Evolutionary conservation across 2,329 filamentous ascomycete genomes (phyloP), one percentile per base, ranked within the genome.

Genomic region (Neonectria magnoliae): DNA sequence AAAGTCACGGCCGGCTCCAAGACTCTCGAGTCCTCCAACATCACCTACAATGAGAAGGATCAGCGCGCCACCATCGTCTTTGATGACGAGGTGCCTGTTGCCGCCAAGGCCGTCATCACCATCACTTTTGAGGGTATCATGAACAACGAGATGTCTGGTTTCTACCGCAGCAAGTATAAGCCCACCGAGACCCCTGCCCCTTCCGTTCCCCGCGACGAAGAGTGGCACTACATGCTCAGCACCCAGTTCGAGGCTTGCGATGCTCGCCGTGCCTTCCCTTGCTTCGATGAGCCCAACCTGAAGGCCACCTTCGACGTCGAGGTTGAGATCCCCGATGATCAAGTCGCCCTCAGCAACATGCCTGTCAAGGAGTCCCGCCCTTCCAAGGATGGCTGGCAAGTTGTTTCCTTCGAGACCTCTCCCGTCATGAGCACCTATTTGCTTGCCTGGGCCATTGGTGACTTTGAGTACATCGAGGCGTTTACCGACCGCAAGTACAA

Each of bases 201-300:
- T 45, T 94, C 93, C 13, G 94, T 97, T 2, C 92, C 94, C 29
- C 91, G 86, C 75, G 93, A 90, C 68, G 84, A 85, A 51, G 85
- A 89, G 73, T 88, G 85, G 76, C 87, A 89, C 78, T 87, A 87
- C 76, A 94, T 95, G 92, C 84, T 97, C 80, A 97, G 93, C 83
- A 99, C 96, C 53, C 96, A 99, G 78, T 99, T 99, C 76, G 96
- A 99, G 84, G 91, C 94, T 50, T 97, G 94, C 76, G 96, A 99
- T 81, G 96, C 96, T 66, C 91, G 96, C 69, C 88, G 94, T 71
- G 95, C 96, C 9, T 98, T 99, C 81, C 96, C 96, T 52, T 99
- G 96, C 83, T 98, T 98, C 76, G 96, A 99, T 76, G 96, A 99
- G 82, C 96, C 96, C 45, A 97, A 97, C 75, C 87, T 98, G 69